These are phyloP conservation scores for sunflower (Helianthus annuus) DNA, from an alignment of 129 eudicot species.

Conservation along the genomic window DNA sequence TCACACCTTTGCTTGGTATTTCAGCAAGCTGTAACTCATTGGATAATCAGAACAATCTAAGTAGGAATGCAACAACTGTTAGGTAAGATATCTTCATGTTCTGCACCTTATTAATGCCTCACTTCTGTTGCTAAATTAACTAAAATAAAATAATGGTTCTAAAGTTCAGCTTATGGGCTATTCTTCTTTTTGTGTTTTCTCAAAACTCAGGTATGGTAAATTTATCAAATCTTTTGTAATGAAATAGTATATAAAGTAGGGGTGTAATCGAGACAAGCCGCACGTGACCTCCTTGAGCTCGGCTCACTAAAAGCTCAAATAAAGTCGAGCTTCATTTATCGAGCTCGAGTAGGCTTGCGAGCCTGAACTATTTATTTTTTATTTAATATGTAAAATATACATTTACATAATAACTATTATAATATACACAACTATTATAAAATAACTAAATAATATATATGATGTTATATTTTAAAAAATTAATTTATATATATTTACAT, in stretches of 20 bases:
- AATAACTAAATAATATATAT: too few relatives aligned
- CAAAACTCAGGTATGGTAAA: slow-evolving; percentile 44
- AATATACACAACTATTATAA: too few relatives aligned
- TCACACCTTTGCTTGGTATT: slow-evolving; percentile 40
- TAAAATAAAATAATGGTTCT: slow-evolving; percentile 30
- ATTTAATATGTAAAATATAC: too few relatives aligned
- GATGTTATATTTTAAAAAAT: too few relatives aligned
- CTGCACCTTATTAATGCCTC: slow-evolving; percentile 25
- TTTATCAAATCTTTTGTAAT: neutral
- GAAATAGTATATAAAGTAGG: neutral
- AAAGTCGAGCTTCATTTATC: too few relatives aligned
- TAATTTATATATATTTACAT: too few relatives aligned
- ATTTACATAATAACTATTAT: too few relatives aligned
- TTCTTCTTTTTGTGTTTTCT: slow-evolving; percentile 36
- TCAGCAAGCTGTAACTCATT: slow-evolving; percentile 33
- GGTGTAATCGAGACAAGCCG: too few relatives aligned
- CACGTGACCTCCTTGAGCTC: too few relatives aligned
- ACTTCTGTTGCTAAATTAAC: neutral
- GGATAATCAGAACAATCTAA: slow-evolving; percentile 17
- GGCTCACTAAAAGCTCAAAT: too few relatives aligned
- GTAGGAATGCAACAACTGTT: slow-evolving; percentile 47
- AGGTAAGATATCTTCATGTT: slow-evolving; percentile 57
- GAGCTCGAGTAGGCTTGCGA: too few relatives aligned
- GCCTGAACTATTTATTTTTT: too few relatives aligned
- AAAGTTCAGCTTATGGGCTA: slow-evolving; percentile 37